A percentile compares a stretch with the other conserved stretches of the same genome.
Conservation (phyloP, 345 rosid species). For the Cardamine occulta region DNA sequence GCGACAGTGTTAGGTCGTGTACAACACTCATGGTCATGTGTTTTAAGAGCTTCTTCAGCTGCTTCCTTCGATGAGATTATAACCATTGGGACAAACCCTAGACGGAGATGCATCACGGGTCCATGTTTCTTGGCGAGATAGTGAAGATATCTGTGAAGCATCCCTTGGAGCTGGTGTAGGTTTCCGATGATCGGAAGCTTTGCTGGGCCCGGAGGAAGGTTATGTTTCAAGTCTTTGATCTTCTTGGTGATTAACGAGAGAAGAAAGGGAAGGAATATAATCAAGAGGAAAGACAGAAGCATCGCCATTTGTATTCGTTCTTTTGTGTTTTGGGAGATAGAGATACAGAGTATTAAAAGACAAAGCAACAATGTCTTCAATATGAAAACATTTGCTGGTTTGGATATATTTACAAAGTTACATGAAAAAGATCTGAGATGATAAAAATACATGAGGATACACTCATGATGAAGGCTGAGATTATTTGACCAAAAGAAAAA, state of each 20-base stretch:
- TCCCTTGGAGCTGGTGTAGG: constrained; percentile 33
- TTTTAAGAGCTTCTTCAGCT: constrained; percentile 42
- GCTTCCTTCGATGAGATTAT: constrained; percentile 41
- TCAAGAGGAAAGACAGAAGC: constrained; percentile 14
- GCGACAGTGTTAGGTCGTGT: constrained; percentile 33
- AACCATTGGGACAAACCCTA: constrained; percentile 35
- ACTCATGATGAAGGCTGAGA: neutral
- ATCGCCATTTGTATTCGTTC: neutral
- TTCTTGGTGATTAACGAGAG: neutral
- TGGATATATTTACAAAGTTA: neutral
- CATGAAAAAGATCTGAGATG: neutral
- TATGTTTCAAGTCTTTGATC: neutral
- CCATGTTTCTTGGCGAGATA: constrained; percentile 43
- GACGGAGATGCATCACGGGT: constrained; percentile 36
- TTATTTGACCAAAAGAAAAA: too few species aligned
- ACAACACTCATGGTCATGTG: constrained; percentile 46
- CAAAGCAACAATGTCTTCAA: neutral
- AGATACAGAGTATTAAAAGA: constrained; percentile 2
- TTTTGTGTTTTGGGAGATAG: constrained; percentile 9
- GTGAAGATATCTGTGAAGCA: constrained; percentile 36
- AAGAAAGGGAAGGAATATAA: constrained; percentile 8
- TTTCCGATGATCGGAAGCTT: constrained; percentile 36
- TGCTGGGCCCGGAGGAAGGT: constrained; percentile 35
- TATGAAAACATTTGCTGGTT: neutral
- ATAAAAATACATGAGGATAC: neutral